These are phyloP conservation scores for Fomitiporia mediterranea DNA, from an alignment of 1,284 basidiomycete genomes.

Conservation along the genomic window DNA sequence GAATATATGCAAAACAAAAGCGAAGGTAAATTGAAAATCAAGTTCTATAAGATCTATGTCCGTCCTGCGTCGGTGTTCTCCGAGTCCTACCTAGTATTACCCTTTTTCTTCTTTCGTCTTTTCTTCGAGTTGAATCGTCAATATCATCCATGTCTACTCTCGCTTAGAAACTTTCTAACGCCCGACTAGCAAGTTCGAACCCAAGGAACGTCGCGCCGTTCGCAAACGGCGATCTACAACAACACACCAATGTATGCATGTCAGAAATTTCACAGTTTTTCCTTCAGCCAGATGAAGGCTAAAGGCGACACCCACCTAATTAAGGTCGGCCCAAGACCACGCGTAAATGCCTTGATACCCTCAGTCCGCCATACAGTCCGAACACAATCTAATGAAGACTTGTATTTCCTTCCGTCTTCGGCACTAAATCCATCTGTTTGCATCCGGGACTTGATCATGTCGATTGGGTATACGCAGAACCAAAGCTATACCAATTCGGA, in stretches of 20 bases:
- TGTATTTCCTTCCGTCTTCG: conserved; percentile 75
- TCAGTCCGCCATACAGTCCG: conserved; percentile 78
- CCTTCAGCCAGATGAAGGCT: conserved; percentile 4
- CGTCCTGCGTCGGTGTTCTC: no score
- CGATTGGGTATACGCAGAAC: conserved; percentile 87
- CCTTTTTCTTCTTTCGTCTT: background rate
- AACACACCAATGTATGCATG: conserved; percentile 10
- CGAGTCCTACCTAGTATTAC: background rate
- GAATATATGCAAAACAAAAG: no score
- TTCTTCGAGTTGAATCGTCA: background rate
- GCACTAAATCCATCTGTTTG: conserved; percentile 88
- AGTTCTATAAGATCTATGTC: no score
- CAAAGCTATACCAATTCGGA: conserved; percentile 50
- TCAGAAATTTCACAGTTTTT: conserved; percentile 16
- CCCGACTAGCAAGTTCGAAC: conserved; percentile 80
- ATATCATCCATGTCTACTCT: no score
- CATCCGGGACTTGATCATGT: conserved; percentile 93
- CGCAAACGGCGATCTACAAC: conserved; percentile 76
- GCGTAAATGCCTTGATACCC: conserved; percentile 82
- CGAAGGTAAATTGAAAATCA: no score
- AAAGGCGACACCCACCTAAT: conserved; percentile 56
- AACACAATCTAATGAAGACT: conserved; percentile 77
- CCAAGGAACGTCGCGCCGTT: conserved; percentile 93
- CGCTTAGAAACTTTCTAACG: conserved; percentile 16
- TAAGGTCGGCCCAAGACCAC: conserved; percentile 87